Evolutionary conservation across 2,329 filamentous ascomycete species (phyloP).

Genomic region (Colletotrichum tamarilloi): DNA sequence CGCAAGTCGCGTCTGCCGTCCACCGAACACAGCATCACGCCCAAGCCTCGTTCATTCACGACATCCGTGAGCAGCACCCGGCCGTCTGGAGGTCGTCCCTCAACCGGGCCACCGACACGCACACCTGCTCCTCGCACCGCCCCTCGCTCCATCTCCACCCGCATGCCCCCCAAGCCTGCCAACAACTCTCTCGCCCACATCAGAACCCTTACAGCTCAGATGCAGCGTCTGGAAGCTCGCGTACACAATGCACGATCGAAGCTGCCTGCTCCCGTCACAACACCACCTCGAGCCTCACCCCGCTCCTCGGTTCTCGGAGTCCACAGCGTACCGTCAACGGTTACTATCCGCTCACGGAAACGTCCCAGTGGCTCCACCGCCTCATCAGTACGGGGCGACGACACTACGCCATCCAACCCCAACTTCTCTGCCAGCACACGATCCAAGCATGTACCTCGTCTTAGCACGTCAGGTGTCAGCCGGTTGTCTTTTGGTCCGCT

Average conservation of each 20-base stretch:
- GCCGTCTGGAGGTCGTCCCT: constrained; percentile 48
- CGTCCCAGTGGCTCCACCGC: constrained; percentile 69
- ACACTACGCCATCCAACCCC: constrained; percentile 47
- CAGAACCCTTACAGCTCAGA: constrained; percentile 91
- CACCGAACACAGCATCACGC: constrained; percentile 54
- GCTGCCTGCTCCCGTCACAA: constrained; percentile 82
- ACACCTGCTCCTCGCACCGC: constrained; percentile 67
- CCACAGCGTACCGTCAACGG: constrained; percentile 62
- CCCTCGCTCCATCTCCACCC: constrained; percentile 58
- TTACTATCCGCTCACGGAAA: constrained; percentile 77
- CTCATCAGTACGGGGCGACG: constrained; percentile 61
- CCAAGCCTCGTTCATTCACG: constrained; percentile 58
- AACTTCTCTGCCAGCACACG: constrained; percentile 49
- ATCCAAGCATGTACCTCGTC: constrained; percentile 65
- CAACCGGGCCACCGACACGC: constrained; percentile 56
- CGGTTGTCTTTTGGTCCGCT: constrained; percentile 73
- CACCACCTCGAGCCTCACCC: constrained; percentile 85
- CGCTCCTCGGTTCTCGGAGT: constrained; percentile 59
- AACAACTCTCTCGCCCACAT: constrained; percentile 89
- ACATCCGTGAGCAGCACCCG: constrained; percentile 48
- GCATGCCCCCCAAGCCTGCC: constrained; percentile 64
- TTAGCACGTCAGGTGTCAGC: constrained; percentile 72
- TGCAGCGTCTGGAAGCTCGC: constrained; percentile 94
- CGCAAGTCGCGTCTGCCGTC: constrained; percentile 54
- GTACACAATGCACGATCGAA: constrained; percentile 93